Base-by-base conservation (phyloP, 2,329 filamentous ascomycete species). In the Diaporthe nobilis region DNA sequence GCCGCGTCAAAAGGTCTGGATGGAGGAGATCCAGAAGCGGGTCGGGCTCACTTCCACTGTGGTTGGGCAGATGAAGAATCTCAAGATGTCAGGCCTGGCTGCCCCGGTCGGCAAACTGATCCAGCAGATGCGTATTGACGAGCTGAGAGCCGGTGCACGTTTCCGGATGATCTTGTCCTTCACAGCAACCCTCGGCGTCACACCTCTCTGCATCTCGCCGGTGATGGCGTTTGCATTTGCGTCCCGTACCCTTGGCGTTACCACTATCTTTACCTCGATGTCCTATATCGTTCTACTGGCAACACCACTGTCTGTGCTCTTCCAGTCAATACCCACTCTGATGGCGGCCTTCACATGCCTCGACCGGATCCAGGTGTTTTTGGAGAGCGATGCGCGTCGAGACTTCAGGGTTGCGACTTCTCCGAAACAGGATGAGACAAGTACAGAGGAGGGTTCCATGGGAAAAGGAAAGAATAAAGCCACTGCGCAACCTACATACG, bases 151-250 rank as follows among this genome's bases (percentile, higher is more conserved):
- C 3, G 81, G 80, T 3, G 77, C 68, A 15, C 71, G 70, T 4
- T 82, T 78, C 31, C 79, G 82, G 2, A 67, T 72, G 61, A 67
- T 82, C 39, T 25, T 80, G 31, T 72, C 80, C 2, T 20, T 78
- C 7, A 72, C 78, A 0, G 82, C 82, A 13, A 25, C 82, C 0
- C 76, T 85, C 12, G 80, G 79, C 9, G 82, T 76, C 22, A 47
- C 51, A 3, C 86, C 87, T 0, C 58, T 84, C 0, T 79, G 82
- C 25, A 68, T 88, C 2, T 82, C 82, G 2, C 85, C 85, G 0
- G 80, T 84, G 0, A 68, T 84, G 2, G 39, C 83, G 0, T 84
- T 84, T 70, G 80, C 79, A n/a, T 70, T 81, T 17, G 78, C 80
- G 8, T 75, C 76, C 2, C 65, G 74, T 2, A 63, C 71, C 4